Evolutionary conservation across 805 yeast genomes (phyloP), one percentile per base, ranked within the genome.

Genomic region (Wickerhamiella dianesei): DNA sequence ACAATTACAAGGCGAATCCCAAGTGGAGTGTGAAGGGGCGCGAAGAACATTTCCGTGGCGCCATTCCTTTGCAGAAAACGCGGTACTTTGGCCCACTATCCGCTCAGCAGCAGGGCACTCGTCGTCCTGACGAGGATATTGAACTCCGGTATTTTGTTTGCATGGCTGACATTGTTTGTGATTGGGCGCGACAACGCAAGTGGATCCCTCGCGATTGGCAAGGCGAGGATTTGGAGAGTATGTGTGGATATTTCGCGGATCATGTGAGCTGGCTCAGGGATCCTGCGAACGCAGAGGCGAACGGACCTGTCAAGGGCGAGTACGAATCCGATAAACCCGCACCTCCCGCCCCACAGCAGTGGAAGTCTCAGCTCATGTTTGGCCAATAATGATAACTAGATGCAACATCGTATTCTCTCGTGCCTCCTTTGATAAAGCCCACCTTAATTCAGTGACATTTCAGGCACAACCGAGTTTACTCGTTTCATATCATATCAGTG

Each of bases 211-310:
- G 44, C 9, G 51, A 49, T 43, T 46, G 53, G 53, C 49, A 46
- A 19, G 48, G 22, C 35, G 42, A 46, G 39, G 54, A 54, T 45
- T 36, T 40, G 17, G 41, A 44, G 40, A 46, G 49, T 2, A 20
- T 47, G 37, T 55, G 59, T 47, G 37, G 48, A 18, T n/a, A 45
- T 5, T 41, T 53, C 19, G 41, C 20, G 17, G 41, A 43, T 17
- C 59, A 55, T 37, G 37, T 45, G n/a, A 43, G 49, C 18, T 55
- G 59, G 59, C 53, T 55, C 20, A 44, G 20, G 20, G 45, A 41
- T 17, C 25, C 48, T 29, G 32, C 32, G 32, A 25, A 25, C 32
- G 32, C 6, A 6, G 32, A 25, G 32, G 32, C 32, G 12, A 25
- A 25, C 12, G 32, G 32, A 25, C 32, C 32, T 25, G 32, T 25